Conservation (phyloP, 202 grass and related monocot genomes). For the Hordeum pubiflorum region DNA sequence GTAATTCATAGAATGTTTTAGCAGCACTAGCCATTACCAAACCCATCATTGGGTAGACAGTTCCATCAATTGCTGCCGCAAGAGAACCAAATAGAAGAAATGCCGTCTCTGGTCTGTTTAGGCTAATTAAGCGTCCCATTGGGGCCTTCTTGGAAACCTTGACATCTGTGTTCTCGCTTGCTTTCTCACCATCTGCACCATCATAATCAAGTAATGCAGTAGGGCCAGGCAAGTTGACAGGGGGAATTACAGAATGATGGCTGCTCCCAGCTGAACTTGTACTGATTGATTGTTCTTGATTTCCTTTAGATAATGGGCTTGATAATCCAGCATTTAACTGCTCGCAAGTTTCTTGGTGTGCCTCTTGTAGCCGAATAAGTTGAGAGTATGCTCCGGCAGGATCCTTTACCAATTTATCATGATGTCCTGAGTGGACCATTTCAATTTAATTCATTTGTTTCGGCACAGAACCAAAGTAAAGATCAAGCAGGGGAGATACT, state of each 20-base stretch:
- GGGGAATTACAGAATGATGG: constrained; percentile 19
- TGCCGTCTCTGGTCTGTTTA: constrained; percentile 57
- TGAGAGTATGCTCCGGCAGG: constrained; percentile 54
- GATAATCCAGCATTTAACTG: constrained; percentile 14
- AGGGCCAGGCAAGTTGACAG: constrained; percentile 3
- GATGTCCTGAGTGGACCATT: constrained; percentile 32
- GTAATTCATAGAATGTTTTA: constrained; percentile 58
- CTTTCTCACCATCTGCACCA: constrained; percentile 20
- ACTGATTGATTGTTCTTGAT: constrained; percentile 30
- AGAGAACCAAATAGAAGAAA: constrained; percentile 45
- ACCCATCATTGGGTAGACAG: constrained; percentile 51
- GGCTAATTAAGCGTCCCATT: constrained; percentile 38
- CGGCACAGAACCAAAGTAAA: not conserved
- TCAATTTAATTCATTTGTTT: not conserved
- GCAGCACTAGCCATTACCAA: constrained; percentile 51
- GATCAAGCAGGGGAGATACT: not conserved
- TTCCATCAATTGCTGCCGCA: constrained; percentile 49
- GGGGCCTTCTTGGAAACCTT: constrained; percentile 28
- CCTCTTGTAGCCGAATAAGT: constrained; percentile 60
- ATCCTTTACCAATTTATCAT: constrained; percentile 49
- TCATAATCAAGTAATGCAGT: constrained; percentile 23
- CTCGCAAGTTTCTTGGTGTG: not conserved
- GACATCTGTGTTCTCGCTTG: not conserved
- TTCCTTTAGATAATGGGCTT: constrained; percentile 22
- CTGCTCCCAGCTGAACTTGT: constrained; percentile 38